Evolutionary conservation across 371 early-diverging fungal species (phyloP), one percentile per base, ranked within the genome.

Genomic region (Mycotypha africana): DNA sequence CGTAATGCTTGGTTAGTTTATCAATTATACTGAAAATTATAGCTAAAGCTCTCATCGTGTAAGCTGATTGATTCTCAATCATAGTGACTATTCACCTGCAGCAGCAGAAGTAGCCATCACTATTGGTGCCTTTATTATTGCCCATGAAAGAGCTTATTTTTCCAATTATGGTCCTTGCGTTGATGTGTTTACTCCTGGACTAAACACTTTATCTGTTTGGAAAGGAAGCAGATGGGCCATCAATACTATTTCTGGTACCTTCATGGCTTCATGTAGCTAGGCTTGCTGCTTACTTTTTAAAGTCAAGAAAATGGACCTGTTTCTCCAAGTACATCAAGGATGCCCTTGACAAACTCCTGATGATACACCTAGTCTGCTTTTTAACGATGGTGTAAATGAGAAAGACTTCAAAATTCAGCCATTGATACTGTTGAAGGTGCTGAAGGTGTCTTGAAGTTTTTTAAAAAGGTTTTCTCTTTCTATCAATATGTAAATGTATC

Each of bases 261-360:
- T 95, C 31, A 99, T 99, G 99, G 99, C 99, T 26, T 79, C 92
- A 99, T 60, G 97, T 96, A 39, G 85, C 91, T 59, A 99, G 99
- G 43, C 78, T 95, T 45, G 84, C 95, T 42, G 99, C 99, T 14
- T 84, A 91, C 69, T 87, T 85, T 68, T 72, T 91, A 41, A 83
- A 82, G 53, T 70, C 75, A 31, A 56, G 67, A 47, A 65, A 81
- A 16, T 70, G 70, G 40, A 51, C 71, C 7, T 79, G 86, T 20
- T 73, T 85, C 2, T 87, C 94, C 38, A 76, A 85, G 55, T 76
- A 85, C 47, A 78, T 95, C 66, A 91, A 39, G 8, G 56, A 42
- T 32, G 50, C 42, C 8, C 50, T 73, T 2, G 36, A 41, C 2
- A 59, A 62, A 22, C 42, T 73, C 65, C 65, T 32, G 24, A 33